Percentiles rank a stretch among this genome's conserved stretches.
These are phyloP conservation scores for Pleomassaria siparia DNA, from an alignment of 2,329 filamentous ascomycete genomes.

Conservation along the genomic window DNA sequence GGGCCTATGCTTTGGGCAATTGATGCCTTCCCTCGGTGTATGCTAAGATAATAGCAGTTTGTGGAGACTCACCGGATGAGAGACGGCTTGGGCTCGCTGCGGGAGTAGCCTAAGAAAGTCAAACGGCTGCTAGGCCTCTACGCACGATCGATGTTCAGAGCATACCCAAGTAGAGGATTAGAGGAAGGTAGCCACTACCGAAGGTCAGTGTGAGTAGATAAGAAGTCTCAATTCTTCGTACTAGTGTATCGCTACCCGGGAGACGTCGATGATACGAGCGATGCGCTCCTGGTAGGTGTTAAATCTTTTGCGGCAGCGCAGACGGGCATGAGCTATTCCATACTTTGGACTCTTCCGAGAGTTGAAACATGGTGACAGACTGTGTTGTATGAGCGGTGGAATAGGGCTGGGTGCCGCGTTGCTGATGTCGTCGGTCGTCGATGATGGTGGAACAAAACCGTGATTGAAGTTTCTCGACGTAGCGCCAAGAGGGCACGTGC, in stretches of 20 bases:
- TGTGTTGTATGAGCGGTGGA: slow-evolving; percentile 1
- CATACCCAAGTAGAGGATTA: slow-evolving; percentile 95
- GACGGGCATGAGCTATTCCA: slow-evolving; percentile 4
- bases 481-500: not conserved
- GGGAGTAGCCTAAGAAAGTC: slow-evolving; percentile 75
- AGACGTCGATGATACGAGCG: slow-evolving; percentile 92
- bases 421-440: not conserved
- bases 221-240: slow-evolving; percentile 50
- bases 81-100: slow-evolving; percentile 86
- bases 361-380: slow-evolving; percentile 54
- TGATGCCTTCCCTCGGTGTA: too few relatives aligned
- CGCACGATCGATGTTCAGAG: not conserved
- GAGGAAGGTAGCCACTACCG: slow-evolving; percentile 83
- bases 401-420: not conserved
- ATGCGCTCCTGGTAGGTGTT: slow-evolving; percentile 81
- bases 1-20: not conserved
- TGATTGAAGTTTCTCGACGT: not conserved
- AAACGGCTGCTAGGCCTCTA: not conserved
- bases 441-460: not conserved
- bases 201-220: slow-evolving; percentile 19
- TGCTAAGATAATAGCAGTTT: not conserved
- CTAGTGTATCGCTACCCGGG: slow-evolving; percentile 94
- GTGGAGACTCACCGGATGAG: slow-evolving; percentile 62
- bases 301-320: slow-evolving; percentile 16
- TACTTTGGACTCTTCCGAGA: slow-evolving; percentile 98